Evolutionary conservation across 768 basidiomycete species (phyloP), one percentile per base, ranked within the genome.

Genomic region (Lentinus brumalis): DNA sequence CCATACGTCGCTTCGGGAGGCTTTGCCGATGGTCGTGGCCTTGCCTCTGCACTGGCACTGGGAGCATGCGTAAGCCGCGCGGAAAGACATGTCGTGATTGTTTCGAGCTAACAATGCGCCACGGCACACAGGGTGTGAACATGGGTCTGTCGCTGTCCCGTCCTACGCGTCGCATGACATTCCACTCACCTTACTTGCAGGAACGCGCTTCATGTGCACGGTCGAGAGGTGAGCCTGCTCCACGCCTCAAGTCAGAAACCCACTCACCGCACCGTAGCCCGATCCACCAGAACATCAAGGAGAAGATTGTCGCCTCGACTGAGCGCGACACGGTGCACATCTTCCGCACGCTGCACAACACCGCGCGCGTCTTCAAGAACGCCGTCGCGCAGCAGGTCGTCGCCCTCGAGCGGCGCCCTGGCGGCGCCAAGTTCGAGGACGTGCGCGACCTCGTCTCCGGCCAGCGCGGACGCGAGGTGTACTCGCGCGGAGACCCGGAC

Each of bases 1-100:
- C 21, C 96, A 2, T 98, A 86, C 71, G 85, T 97, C 58, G 94
- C 96, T 0, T 94, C 92, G 2, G 96, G 96, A 5, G 96, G 96
- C 10, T 83, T 97, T 62, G 95, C 21, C 21, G 21, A 26, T 26
- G 21, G 21, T 2, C 21, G 21, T 26, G 21, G 21, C 21, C 21
- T 26, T 26, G 21, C 21, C 21, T 26, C 91, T 45, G 89, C 89
- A 4, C 76, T 98, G 53, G 83, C 93, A 3, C 78, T 96, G 3
- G 94, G 94, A 61, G 92, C 91, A 59, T 79, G 80, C 35, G 91
- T 92, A 73, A 72, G 88, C 81, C 49, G 21, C 40, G 47, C 51
- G 41, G 18, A 53, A 39, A 14, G 49, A 49, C 35, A 40, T 52
- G 32, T 26, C 21, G 21, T 49, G 45, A n/a, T 41, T 46, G 42